Base-by-base conservation (phyloP, 306 rosid genomes). In the Sicyos edulis region DNA sequence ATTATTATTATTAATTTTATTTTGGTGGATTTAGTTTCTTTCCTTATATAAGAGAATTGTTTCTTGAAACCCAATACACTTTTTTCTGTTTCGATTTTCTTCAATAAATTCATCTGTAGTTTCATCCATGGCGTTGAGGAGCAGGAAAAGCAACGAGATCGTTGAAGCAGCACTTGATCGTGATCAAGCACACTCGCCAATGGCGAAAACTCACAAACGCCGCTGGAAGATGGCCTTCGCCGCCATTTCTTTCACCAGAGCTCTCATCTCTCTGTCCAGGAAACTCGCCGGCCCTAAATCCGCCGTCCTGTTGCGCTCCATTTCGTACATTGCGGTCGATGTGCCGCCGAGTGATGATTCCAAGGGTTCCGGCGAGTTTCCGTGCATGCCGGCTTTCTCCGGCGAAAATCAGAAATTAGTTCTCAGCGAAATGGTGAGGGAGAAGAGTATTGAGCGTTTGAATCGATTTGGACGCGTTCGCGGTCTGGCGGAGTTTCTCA, bases 151-250 rank as follows among this genome's bases (percentile, higher is more conserved):
- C 1, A 58, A 20, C 15, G 79, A 69, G 11, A 20, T 17, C 7
- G 70, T 53, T 19, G 13, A 55, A 11, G 44, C 4, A 14, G 44
- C 4, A 14, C n/a, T 29, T 6, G 7, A 24, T 15, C 37, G 24
- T 67, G 67, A 59, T 4, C 37, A 32, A 22, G 54, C 49, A 32
- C 4, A 19, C 8, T 34, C 50, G 26, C 14, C 14, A 14, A 49
- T 9, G 15, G 45, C 66, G 3, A 61, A 61, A 26, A 42, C n/a
- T 47, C 56, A 62, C 77, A 62, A 12, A 62, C 54, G 77, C 6
- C 26, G 80, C 12, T 77, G 80, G 77, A 54, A 66, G 58, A 6
- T 42, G 68, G 77, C 77, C 47, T 54, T 62, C 14, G 57, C 77
- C 7, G 80, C 59, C 66, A 77, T 77, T 45, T 52, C 12, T 60